Base-by-base conservation (phyloP, 495 filamentous ascomycete genomes). In the Staphylotrichum longicolle region DNA sequence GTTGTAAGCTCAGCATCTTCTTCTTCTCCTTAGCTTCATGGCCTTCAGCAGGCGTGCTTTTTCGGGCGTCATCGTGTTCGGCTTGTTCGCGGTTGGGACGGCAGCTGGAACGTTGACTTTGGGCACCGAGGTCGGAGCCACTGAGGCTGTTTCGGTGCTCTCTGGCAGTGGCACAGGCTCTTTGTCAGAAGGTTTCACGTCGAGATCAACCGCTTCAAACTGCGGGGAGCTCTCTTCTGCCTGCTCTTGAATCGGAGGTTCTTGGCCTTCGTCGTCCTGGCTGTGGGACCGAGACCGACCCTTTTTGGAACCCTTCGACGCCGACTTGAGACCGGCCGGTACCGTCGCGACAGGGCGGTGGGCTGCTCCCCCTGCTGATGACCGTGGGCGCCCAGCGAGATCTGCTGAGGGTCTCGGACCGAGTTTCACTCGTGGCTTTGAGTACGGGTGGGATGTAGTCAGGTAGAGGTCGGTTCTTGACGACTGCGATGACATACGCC, bases 21-120 rank as follows among this genome's bases (percentile, higher is more conserved):
- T 88, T 91, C 73, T 91, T 92, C 68, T 84, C 76, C 94, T 82
- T 48, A 97, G 77, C 65, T 98, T 88, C 72, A 97, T 80, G 5
- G 94, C 93, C 77, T 93, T 96, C 91, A 96, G 90, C 61, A 98
- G 78, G 63, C 92, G 83, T 65, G 89, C 85, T 72, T 96, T 96
- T 70, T 98, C 94, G 0, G 91, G 89, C 1, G 91, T 93, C 68
- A 95, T 85, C 14, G 84, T 81, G 35, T 82, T 81, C 11, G 85
- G 82, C 62, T 81, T 85, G 47, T 63, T 66, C 8, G 74, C 55
- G 1, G 66, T 63, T 35, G 72, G 65, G 27, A 71, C 67, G 44
- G 76, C 61, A 0, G 75, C 66, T 37, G 72, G 67, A 35, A 71
- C 63, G 69, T 78, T 70, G 66, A 81, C 70, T 44, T 78, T 77